Percentiles rank a stretch among this genome's conserved stretches.
These are phyloP conservation scores for Diddensiella santjacobensis DNA, from an alignment of 805 yeast species.

Conservation along the genomic window DNA sequence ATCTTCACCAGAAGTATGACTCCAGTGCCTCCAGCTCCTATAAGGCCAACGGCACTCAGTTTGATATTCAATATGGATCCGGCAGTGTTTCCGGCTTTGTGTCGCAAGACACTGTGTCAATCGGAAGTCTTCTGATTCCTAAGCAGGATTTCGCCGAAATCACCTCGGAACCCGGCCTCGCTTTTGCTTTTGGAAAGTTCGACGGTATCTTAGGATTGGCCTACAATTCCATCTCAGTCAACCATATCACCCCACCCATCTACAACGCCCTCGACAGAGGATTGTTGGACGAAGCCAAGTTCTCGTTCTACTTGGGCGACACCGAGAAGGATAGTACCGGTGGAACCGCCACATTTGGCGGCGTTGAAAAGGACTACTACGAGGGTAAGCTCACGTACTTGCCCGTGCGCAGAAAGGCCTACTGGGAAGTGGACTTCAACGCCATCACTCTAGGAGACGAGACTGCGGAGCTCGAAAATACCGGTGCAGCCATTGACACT, in stretches of 20 bases:
- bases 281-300: slow-evolving; percentile 76
- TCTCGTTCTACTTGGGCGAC: slow-evolving; percentile 89
- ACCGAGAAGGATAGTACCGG: slow-evolving; percentile 63
- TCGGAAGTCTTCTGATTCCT: slow-evolving; percentile 83
- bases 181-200: slow-evolving; percentile 97
- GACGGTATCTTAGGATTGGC: slow-evolving; percentile 97
- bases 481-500: slow-evolving; percentile 98
- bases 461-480: slow-evolving; percentile 71
- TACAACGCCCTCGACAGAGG: slow-evolving; percentile 84
- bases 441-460: slow-evolving; percentile 91
- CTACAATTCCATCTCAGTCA: slow-evolving; percentile 85
- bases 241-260: slow-evolving; percentile 88
- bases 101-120: slow-evolving; percentile 74
- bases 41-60: slow-evolving; percentile 80
- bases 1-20: slow-evolving; percentile 86
- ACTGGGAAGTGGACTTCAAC: slow-evolving; percentile 96
- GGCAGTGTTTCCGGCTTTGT: slow-evolving; percentile 91
- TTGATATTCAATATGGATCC: slow-evolving; percentile 85
- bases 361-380: slow-evolving; percentile 72
- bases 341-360: slow-evolving; percentile 95
- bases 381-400: slow-evolving; percentile 87
- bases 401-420: slow-evolving; percentile 98
- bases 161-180: slow-evolving; percentile 94
- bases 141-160: slow-evolving; percentile 96
- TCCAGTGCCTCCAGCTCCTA: slow-evolving; percentile 78